A percentile compares a stretch with the other conserved stretches of the same genome.
Conservation (phyloP, 495 filamentous ascomycete genomes). For the Penicillium arizonense region DNA sequence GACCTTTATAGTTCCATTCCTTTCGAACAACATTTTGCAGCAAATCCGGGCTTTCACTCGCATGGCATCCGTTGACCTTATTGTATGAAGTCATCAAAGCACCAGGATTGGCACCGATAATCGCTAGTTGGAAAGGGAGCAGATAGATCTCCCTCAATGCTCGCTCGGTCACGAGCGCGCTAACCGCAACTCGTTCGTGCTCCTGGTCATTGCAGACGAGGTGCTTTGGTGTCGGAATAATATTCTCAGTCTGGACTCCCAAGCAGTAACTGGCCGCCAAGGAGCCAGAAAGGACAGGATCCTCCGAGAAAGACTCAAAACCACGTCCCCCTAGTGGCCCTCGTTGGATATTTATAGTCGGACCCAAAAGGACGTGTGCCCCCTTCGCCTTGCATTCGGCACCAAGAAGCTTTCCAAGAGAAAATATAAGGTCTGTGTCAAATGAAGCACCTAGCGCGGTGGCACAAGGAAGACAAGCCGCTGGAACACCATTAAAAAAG, state of each 20-base stretch:
- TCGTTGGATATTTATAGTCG: conserved; percentile 71
- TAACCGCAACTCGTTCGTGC: conserved; percentile 57
- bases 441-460: conserved; percentile 65
- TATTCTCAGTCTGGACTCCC: conserved; percentile 60
- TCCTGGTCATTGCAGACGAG: conserved; percentile 73
- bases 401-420: conserved; percentile 55
- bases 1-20: conserved; percentile 69
- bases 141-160: conserved; percentile 71
- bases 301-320: conserved; percentile 73
- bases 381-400: conserved; percentile 62
- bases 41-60: conserved; percentile 57
- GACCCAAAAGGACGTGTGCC: conserved; percentile 64
- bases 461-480: conserved; percentile 61
- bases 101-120: conserved; percentile 53
- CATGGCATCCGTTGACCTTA: conserved; percentile 69
- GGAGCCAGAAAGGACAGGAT: conserved; percentile 64
- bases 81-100: conserved; percentile 77
- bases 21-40: conserved; percentile 60
- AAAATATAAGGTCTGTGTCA: conserved; percentile 53
- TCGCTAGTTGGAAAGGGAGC: conserved; percentile 68
- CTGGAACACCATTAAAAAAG: conserved; percentile 60
- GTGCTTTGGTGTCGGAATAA: conserved; percentile 70
- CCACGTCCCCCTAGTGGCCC: conserved; percentile 68
- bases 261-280: conserved; percentile 59
- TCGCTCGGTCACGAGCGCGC: conserved; percentile 59